Percentiles rank a stretch among this genome's conserved stretches.
These are phyloP conservation scores for Candida montana DNA, from an alignment of 805 yeast species.

Conservation along the genomic window DNA sequence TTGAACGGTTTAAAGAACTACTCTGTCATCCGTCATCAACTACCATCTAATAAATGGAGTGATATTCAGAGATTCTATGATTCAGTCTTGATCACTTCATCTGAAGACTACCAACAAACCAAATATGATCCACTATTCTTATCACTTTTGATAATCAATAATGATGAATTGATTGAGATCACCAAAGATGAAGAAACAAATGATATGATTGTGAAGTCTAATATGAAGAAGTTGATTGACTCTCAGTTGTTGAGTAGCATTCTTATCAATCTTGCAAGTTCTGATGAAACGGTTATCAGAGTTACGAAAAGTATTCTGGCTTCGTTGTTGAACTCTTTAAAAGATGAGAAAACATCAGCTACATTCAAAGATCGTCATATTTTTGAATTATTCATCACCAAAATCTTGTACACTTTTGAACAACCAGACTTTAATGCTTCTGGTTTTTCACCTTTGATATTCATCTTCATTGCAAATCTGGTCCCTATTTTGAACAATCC, in stretches of 20 bases:
- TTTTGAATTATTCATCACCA: conserved; percentile 47
- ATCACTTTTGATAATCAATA: conserved; percentile 54
- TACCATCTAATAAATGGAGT: conserved; percentile 30
- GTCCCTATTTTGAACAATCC: conserved; percentile 61
- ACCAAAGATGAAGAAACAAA: conserved; percentile 26
- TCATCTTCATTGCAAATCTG: conserved; percentile 50
- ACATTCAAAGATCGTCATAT: conserved; percentile 52
- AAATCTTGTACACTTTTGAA: conserved; percentile 31
- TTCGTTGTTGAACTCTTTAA: conserved; percentile 39
- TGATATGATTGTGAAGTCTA: conserved; percentile 31
- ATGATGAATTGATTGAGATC: conserved; percentile 51
- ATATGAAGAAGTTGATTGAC: conserved; percentile 53
- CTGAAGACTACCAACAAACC: conserved; percentile 23
- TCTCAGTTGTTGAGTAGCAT: conserved; percentile 49
- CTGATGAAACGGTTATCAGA: conserved; percentile 22
- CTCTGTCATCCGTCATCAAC: conserved; percentile 21
- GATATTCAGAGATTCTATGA: conserved; percentile 28
- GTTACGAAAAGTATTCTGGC: conserved; percentile 41
- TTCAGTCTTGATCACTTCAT: conserved; percentile 13
- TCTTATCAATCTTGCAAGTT: conserved; percentile 40
- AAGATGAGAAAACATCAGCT: conserved; percentile 28
- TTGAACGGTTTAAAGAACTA: conserved; percentile 41
- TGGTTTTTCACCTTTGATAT: conserved; percentile 42
- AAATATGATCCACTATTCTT: conserved; percentile 71
- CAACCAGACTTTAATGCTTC: conserved; percentile 12